Evolutionary conservation across 305 asterid species (phyloP).

Genomic region (Fraxinus nigra): DNA sequence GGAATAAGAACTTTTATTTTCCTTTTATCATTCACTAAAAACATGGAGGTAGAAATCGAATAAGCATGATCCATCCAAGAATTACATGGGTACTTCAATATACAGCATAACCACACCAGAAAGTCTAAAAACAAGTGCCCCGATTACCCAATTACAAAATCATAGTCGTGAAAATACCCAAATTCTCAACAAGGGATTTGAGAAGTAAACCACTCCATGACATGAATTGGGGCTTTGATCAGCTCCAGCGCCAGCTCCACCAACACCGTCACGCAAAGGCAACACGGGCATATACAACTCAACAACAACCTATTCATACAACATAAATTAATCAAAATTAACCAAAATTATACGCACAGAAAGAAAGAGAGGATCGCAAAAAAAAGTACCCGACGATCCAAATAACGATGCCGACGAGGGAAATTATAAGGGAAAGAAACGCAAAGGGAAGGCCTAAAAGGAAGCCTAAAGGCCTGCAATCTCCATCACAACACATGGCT

Average conservation of each 20-base stretch:
- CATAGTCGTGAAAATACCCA: background rate
- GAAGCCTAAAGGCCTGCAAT: slow-evolving; percentile 61
- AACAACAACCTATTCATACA: slow-evolving; percentile 36
- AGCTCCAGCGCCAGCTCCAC: slow-evolving; percentile 57
- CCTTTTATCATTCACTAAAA: background rate
- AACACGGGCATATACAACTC: slow-evolving; percentile 64
- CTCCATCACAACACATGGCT: slow-evolving; percentile 46
- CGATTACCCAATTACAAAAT: background rate
- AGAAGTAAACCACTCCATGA: slow-evolving; percentile 57
- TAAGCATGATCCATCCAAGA: background rate
- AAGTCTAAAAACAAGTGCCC: background rate
- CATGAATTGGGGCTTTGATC: slow-evolving; percentile 64
- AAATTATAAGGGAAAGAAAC: slow-evolving; percentile 47
- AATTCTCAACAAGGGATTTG: slow-evolving; percentile 46
- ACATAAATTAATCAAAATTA: background rate
- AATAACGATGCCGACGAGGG: slow-evolving; percentile 43
- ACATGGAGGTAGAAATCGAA: background rate
- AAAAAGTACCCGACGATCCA: slow-evolving; percentile 57
- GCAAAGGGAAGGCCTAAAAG: slow-evolving; percentile 62
- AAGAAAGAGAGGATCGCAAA: background rate
- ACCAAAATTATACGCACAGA: background rate
- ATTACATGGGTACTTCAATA: background rate
- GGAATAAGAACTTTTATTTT: background rate
- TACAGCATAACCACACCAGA: background rate
- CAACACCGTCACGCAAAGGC: slow-evolving; percentile 53